These are phyloP conservation scores for Reutealis trisperma DNA, from an alignment of 345 rosid genomes.

Conservation along the genomic window DNA sequence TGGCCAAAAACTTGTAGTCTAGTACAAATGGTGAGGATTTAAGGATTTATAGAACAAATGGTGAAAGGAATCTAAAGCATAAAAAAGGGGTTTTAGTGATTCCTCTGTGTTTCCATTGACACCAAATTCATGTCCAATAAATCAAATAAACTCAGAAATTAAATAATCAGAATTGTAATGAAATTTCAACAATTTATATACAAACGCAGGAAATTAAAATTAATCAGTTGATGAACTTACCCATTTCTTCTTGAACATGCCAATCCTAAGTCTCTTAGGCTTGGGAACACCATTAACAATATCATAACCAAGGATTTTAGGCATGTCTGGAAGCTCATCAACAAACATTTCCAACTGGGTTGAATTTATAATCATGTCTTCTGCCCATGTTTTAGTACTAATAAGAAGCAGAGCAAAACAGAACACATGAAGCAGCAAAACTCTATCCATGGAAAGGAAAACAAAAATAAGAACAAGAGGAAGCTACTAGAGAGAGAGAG, in stretches of 20 bases:
- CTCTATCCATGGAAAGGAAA: background rate
- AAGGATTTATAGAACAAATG: background rate
- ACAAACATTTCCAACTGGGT: slow-evolving; percentile 67
- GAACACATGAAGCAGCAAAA: background rate
- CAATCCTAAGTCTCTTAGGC: slow-evolving; percentile 57
- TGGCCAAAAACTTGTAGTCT: background rate
- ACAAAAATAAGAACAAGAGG: background rate
- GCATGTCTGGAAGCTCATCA: slow-evolving; percentile 70
- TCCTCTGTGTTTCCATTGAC: no score
- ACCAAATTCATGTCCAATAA: no score
- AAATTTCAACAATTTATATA: background rate
- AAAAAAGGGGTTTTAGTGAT: no score
- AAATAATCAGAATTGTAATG: background rate
- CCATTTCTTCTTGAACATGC: slow-evolving; percentile 79
- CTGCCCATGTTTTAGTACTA: slow-evolving; percentile 26
- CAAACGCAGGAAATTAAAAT: background rate
- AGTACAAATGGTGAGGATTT: background rate
- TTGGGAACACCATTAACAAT: slow-evolving; percentile 40
- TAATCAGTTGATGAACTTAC: slow-evolving; percentile 34
- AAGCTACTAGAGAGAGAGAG: background rate
- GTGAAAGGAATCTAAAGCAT: background rate
- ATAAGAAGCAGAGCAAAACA: background rate
- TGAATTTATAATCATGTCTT: slow-evolving; percentile 34
- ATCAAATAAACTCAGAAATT: background rate
- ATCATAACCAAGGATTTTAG: slow-evolving; percentile 51